Evolutionary conservation across 768 basidiomycete genomes (phyloP), one percentile per base, ranked within the genome.

Genomic region (Collybia mongolica): DNA sequence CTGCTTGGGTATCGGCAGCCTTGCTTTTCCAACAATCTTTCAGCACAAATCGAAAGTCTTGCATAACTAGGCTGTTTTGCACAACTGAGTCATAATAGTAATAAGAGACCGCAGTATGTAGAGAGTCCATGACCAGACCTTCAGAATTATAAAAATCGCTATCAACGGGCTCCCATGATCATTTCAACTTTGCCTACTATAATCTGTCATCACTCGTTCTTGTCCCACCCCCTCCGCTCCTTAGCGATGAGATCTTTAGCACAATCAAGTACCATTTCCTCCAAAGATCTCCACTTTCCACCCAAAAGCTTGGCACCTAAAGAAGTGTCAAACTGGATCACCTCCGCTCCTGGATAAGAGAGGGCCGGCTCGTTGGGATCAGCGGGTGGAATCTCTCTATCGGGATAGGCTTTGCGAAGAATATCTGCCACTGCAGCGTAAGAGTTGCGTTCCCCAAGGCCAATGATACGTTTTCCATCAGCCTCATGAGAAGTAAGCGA

Each of bases 261-360:
- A 38, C 46, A 39, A 22, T 17, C 41, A 2, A 53, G 20, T 8
- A 47, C 51, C 51, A 53, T 53, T 6, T 53, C 39, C 36, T 53
- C 51, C 46, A 53, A 38, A 7, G 51, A 43, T 36, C 51, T 39
- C 51, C 51, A 53, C 17, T 48, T 53, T 15, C 51, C 51, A 2
- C 51, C 51, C 2, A 53, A 36, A 18, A 53, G 24, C 36, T 48
- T 53, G 5, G 51, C 29, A 6, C 51, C 51, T 2, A 53, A 41
- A 18, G 46, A 47, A 14, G 41, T 43, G 17, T 53, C 51, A 20
- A 53, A 53, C 5, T 32, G 28, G 6, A 53, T 53, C 18, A 53
- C 51, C n/a, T 53, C 51, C 8, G 51, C 51, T 19, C 51, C 51
- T 5, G 51, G 51, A 26, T 47, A 53, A 17, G 45, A 40, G 46